Evolutionary conservation across 2,329 filamentous ascomycete species (phyloP).

Genomic region (Sphaerulina vaccinii): DNA sequence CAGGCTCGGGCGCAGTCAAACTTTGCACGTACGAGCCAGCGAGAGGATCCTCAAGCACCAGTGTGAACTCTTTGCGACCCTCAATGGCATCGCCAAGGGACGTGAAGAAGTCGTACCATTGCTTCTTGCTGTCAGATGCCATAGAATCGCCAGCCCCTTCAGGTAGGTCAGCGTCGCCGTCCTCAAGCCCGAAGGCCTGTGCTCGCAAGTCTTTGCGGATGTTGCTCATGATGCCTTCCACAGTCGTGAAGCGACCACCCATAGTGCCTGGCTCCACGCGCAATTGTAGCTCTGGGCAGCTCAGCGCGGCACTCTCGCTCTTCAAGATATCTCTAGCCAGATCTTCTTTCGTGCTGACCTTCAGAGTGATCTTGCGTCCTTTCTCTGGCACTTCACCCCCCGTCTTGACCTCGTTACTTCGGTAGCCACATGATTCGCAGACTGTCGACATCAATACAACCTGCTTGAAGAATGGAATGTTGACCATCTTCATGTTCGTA

Average conservation of each 20-base stretch:
- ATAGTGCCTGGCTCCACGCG: slow-evolving; percentile 90
- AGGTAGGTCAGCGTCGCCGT: slow-evolving; percentile 44
- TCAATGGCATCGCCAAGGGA: slow-evolving; percentile 74
- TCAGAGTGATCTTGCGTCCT: slow-evolving; percentile 78
- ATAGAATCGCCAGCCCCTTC: slow-evolving; percentile 70
- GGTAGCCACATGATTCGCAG: slow-evolving; percentile 84
- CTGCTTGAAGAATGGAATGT: slow-evolving; percentile 97
- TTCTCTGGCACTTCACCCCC: slow-evolving; percentile 86
- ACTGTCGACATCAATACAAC: slow-evolving; percentile 94
- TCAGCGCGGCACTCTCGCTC: slow-evolving; percentile 84
- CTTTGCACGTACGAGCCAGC: slow-evolving; percentile 94
- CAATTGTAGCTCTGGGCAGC: slow-evolving; percentile 82
- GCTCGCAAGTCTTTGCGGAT: slow-evolving; percentile 84
- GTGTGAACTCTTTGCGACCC: slow-evolving; percentile 75
- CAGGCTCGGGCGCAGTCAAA: slow-evolving; percentile 72
- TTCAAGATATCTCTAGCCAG: slow-evolving; percentile 92
- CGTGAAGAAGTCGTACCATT: slow-evolving; percentile 80
- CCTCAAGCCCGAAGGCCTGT: slow-evolving; percentile 79
- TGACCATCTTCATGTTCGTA: slow-evolving; percentile 98
- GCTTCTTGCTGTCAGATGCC: slow-evolving; percentile 59
- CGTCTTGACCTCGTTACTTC: slow-evolving; percentile 96
- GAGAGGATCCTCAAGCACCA: slow-evolving; percentile 82
- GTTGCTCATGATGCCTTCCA: slow-evolving; percentile 90
- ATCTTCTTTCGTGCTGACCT: slow-evolving; percentile 68
- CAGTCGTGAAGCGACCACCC: slow-evolving; percentile 92